Percentiles rank a stretch among this genome's conserved stretches.
phyloP scores from a whole-genome alignment of 2,329 filamentous ascomycete genomes.

The Aureobasidium sp. region DNA sequence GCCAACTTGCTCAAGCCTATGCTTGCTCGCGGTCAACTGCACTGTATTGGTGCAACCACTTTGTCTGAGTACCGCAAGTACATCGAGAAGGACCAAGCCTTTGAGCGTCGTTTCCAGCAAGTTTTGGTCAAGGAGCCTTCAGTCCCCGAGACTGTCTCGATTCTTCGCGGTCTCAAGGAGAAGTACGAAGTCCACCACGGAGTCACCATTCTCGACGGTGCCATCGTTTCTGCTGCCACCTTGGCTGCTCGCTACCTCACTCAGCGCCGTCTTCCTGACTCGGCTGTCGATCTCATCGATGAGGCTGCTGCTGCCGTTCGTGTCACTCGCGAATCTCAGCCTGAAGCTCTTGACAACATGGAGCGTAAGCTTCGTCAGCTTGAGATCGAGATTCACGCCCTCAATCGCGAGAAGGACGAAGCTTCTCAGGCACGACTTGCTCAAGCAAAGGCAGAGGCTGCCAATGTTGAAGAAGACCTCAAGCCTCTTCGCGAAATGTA shows the following conservation, averaged over 20 bases:
- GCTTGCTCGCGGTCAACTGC: constrained; percentile 90
- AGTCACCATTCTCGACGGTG: constrained; percentile 91
- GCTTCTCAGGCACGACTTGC: constrained; percentile 77
- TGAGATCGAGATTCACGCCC: constrained; percentile 93
- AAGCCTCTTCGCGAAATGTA: constrained; percentile 91
- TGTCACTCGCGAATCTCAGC: constrained; percentile 91
- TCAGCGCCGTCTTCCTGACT: constrained; percentile 82
- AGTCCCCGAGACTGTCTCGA: constrained; percentile 86
- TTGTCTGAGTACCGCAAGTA: constrained; percentile 96
- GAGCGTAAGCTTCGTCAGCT: constrained; percentile 85
- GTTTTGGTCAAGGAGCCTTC: constrained; percentile 92
- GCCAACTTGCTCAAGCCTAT: constrained; percentile 97
- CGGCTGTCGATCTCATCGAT: constrained; percentile 91
- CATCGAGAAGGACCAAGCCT: constrained; percentile 96
- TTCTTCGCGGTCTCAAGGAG: constrained; percentile 96
- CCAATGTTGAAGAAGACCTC: constrained; percentile 90
- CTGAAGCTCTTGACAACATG: constrained; percentile 88
- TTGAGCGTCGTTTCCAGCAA: constrained; percentile 97
- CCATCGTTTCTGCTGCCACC: constrained; percentile 84
- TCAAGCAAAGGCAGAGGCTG: constrained; percentile 80
- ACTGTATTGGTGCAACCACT: constrained; percentile 96
- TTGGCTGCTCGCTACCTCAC: constrained; percentile 92
- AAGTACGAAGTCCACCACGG: constrained; percentile 97
- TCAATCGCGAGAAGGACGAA: constrained; percentile 90
- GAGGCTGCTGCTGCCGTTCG: constrained; percentile 95